Base-by-base conservation (phyloP, 2,329 filamentous ascomycete species). In the Hysterium pulicare region DNA sequence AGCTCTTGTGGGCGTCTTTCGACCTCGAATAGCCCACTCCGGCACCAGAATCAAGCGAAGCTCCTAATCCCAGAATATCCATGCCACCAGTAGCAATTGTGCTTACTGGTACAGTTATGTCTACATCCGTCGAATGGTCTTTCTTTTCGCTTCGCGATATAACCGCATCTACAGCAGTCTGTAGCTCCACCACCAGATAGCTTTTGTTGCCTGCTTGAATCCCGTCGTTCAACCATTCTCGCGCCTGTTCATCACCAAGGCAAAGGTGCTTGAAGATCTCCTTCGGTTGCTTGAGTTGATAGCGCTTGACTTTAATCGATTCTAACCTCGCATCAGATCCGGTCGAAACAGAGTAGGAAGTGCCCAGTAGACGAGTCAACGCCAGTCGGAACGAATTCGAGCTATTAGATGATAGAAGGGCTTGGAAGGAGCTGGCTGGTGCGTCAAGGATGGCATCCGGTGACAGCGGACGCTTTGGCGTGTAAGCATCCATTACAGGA, bases 181-280 rank as follows among this genome's bases (percentile, higher is more conserved):
- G 42, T 17, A 45, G 20, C 31, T 45, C 42, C 9, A 45, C 42
- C 10, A 45, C 28, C 10, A 45, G 23, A 31, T 45, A 41, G 16
- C 38, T 36, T 20, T 41, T 41, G 17, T 23, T 24, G 11, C 33
- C 33, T 4, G 38, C 30, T 24, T 41, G 7, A 21, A 45, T 45
- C 3, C 19, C 22, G 11, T 44, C 42, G 24, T 45, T 45, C 17
- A 45, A 22, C 42, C 42, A 45, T 19, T 16, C 20, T 3, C 38
- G 42, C 11, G 42, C 42, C 13, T 41, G 15, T 41, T 45, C 42
- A 32, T 45, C 38, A 19, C 33, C 16, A 19, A 36, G 6, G 30
- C 38, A 40, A 11, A 42, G 40, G 5, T 16, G 5, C 20, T 38
- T 35, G 38, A 45, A 41, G 17, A 45, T 10, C 20, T 35, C 7